These are phyloP conservation scores for Cytospora piceicola DNA, from an alignment of 2,329 filamentous ascomycete species.

Conservation along the genomic window DNA sequence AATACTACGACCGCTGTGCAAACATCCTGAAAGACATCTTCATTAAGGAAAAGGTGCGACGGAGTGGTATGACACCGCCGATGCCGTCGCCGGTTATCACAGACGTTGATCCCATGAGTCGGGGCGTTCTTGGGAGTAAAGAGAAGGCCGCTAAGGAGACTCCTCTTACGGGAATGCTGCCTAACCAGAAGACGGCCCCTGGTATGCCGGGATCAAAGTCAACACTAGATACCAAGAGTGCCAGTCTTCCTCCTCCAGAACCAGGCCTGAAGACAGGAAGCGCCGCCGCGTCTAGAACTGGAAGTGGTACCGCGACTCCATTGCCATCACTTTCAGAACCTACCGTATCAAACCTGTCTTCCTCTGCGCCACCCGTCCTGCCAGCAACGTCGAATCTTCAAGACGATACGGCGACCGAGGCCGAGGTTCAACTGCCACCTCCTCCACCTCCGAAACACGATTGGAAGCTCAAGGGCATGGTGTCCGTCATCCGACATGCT, in stretches of 20 bases:
- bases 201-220: conserved; percentile 16
- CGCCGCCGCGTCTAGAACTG: conserved; percentile 32
- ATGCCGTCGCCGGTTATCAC: conserved; percentile 51
- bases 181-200: conserved; percentile 28
- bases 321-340: conserved; percentile 33
- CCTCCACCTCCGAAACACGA: conserved; percentile 82
- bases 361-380: conserved; percentile 45
- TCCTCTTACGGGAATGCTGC: conserved; percentile 27
- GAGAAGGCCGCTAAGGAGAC: conserved; percentile 38
- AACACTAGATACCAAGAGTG: conserved; percentile 20
- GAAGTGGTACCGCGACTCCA: conserved; percentile 34
- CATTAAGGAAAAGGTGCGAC: conserved; percentile 73
- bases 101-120: conserved; percentile 44
- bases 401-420: conserved; percentile 37
- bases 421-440: conserved; percentile 56
- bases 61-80: conserved; percentile 62
- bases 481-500: conserved; percentile 93
- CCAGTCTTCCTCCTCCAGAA: conserved; percentile 15
- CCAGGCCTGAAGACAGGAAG: conserved; percentile 38
- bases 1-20: conserved; percentile 93
- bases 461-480: conserved; percentile 98
- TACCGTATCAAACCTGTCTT: conserved; percentile 39
- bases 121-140: conserved; percentile 14
- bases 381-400: conserved; percentile 46
- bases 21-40: conserved; percentile 88